Conservation (phyloP, 179 eudicot genomes). For the Patellifolia procumbens region DNA sequence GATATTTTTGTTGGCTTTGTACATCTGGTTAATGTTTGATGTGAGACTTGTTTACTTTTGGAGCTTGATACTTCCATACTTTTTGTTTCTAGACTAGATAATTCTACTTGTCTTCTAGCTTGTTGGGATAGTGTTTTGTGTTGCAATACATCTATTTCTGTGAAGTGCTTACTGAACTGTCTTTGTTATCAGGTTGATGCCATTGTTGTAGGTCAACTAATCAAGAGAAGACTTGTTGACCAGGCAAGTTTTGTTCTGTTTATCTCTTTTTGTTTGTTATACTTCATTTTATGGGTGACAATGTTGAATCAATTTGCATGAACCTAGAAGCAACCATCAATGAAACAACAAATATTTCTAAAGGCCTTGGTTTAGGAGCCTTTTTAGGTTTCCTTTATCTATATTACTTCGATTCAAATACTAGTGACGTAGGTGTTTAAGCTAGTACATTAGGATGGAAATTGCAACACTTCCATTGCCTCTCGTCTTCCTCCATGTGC, state of each 20-base stretch:
- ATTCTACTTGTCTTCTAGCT: not conserved
- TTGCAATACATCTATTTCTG: not conserved
- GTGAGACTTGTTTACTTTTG: not conserved
- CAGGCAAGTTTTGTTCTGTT: constrained; percentile 55
- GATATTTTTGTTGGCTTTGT: constrained; percentile 1
- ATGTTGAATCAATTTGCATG: constrained; percentile 14
- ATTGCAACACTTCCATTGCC: no score
- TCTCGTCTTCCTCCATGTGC: no score
- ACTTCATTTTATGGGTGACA: constrained; percentile 3
- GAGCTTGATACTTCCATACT: not conserved
- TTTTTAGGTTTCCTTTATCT: not conserved
- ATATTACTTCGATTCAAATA: not conserved
- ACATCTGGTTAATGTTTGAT: not conserved
- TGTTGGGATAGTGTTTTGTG: not conserved
- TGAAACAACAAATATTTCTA: not conserved
- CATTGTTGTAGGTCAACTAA: constrained; percentile 59
- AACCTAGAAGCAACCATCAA: not conserved
- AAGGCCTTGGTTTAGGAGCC: not conserved
- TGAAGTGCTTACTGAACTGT: constrained; percentile 18
- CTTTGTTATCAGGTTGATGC: constrained; percentile 70
- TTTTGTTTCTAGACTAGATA: constrained; percentile 4
- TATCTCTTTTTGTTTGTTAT: constrained; percentile 20
- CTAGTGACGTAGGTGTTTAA: not conserved
- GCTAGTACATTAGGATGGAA: no score
- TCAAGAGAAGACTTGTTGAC: constrained; percentile 63